These are phyloP conservation scores for Blastomyces gilchristii DNA, from an alignment of 2,329 filamentous ascomycete species.

Conservation along the genomic window DNA sequence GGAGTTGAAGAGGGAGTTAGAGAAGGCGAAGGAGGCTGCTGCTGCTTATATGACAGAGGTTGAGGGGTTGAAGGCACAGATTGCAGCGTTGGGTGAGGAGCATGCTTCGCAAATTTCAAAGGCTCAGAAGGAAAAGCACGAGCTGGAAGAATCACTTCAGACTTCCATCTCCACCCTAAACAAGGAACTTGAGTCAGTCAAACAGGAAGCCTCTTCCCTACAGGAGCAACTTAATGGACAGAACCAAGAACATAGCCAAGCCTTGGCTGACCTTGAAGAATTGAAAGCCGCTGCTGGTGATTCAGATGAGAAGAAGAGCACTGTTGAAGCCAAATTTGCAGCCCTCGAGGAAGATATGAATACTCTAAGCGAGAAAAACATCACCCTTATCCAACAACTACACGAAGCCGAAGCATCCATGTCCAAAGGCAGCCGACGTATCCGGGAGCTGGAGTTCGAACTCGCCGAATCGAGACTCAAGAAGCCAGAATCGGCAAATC, in stretches of 20 bases:
- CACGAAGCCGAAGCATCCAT: constrained; percentile 14
- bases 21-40: constrained; percentile 26
- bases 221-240: constrained; percentile 41
- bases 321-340: constrained; percentile 29
- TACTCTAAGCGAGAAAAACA: constrained; percentile 17
- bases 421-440: constrained; percentile 22
- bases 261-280: constrained; percentile 25
- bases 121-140: constrained; percentile 32
- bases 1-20: constrained; percentile 27
- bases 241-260: constrained; percentile 30
- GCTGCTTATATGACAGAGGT: constrained; percentile 28
- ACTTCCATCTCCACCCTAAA: constrained; percentile 34
- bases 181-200: constrained; percentile 65
- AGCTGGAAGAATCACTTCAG: constrained; percentile 35
- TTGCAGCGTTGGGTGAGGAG: constrained; percentile 42
- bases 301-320: constrained; percentile 9
- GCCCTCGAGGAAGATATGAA: constrained; percentile 27
- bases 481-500: constrained; percentile 5
- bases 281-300: constrained; percentile 10
- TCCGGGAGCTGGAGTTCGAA: constrained; percentile 18
- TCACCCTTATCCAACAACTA: constrained; percentile 15
- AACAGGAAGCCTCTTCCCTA: constrained; percentile 56
- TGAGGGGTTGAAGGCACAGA: constrained; percentile 32
- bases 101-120: constrained; percentile 40
- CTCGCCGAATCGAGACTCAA: constrained; percentile 13